These are phyloP conservation scores for Maudiozyma humilis DNA, from an alignment of 1,139 yeast species.

Conservation along the genomic window DNA sequence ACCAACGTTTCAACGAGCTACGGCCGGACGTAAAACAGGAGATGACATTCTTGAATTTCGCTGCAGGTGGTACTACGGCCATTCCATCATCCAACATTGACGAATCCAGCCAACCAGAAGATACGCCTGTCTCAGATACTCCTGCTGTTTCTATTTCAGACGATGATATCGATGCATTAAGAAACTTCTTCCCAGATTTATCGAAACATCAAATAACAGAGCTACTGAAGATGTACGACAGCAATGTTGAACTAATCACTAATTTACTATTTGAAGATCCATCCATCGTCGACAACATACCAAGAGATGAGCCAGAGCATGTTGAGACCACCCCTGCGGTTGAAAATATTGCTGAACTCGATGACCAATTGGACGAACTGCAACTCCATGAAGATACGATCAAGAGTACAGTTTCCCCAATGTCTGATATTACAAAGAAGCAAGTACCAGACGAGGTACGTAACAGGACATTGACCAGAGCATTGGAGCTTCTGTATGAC, in stretches of 20 bases:
- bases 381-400: conserved; percentile 1
- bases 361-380: conserved; percentile 7
- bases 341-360: conserved; percentile 5
- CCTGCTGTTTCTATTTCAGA: conserved; percentile 14
- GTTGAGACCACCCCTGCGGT: neutral
- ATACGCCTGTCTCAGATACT: neutral
- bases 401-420: conserved; percentile 12
- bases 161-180: conserved; percentile 38
- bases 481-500: conserved; percentile 57
- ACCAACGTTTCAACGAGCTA: conserved; percentile 44
- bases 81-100: neutral
- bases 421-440: conserved; percentile 11
- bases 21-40: conserved; percentile 30
- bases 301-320: conserved; percentile 10
- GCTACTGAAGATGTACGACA: conserved; percentile 41
- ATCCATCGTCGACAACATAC: conserved; percentile 15
- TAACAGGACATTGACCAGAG: conserved; percentile 53
- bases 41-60: conserved; percentile 26
- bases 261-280: conserved; percentile 51
- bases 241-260: conserved; percentile 52
- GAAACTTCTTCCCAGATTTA: conserved; percentile 55
- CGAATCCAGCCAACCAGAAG: neutral
- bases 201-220: conserved; percentile 38
- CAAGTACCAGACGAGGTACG: conserved; percentile 41
- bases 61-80: neutral